A percentile compares a stretch with the other conserved stretches of the same genome.
These are phyloP conservation scores for Hanseniaspora sp. DNA, from an alignment of 1,139 yeast genomes.

Conservation along the genomic window DNA sequence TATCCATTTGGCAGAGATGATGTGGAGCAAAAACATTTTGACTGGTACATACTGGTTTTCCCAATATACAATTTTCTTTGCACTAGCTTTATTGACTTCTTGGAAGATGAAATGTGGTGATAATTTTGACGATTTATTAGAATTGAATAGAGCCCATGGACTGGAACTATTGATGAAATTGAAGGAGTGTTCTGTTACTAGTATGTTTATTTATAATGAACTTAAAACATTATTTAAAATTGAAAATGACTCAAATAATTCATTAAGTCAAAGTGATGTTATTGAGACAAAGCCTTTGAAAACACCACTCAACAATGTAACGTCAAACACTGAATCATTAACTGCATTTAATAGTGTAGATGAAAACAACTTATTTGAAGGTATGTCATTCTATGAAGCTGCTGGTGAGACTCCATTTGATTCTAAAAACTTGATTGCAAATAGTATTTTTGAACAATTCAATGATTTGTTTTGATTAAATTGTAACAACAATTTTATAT, in stretches of 20 bases:
- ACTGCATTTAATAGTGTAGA: neutral
- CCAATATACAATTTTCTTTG: slow-evolving; percentile 73
- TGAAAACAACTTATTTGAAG: neutral
- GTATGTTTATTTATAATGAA: slow-evolving; percentile 61
- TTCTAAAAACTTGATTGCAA: neutral
- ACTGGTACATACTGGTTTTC: slow-evolving; percentile 88
- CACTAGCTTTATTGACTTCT: slow-evolving; percentile 72
- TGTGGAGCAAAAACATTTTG: slow-evolving; percentile 56
- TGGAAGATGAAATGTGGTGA: slow-evolving; percentile 42
- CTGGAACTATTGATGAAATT: slow-evolving; percentile 53
- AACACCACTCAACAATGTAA: neutral
- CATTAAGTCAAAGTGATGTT: neutral
- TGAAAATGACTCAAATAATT: neutral
- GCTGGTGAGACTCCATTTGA: slow-evolving; percentile 1
- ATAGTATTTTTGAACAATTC: slow-evolving; percentile 11
- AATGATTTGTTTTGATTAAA: slow-evolving; percentile 6
- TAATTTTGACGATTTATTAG: slow-evolving; percentile 45
- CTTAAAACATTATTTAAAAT: slow-evolving; percentile 60
- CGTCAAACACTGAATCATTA: neutral
- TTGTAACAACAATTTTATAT: too few relatives aligned
- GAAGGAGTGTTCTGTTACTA: slow-evolving; percentile 59
- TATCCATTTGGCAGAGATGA: slow-evolving; percentile 62
- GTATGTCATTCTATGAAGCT: slow-evolving; percentile 4
- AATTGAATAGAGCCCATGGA: slow-evolving; percentile 62
- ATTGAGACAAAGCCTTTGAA: neutral